Percentiles rank a stretch among this genome's conserved stretches.
These are phyloP conservation scores for Candida buenavistaensis DNA, from an alignment of 1,139 yeast genomes.

Conservation along the genomic window DNA sequence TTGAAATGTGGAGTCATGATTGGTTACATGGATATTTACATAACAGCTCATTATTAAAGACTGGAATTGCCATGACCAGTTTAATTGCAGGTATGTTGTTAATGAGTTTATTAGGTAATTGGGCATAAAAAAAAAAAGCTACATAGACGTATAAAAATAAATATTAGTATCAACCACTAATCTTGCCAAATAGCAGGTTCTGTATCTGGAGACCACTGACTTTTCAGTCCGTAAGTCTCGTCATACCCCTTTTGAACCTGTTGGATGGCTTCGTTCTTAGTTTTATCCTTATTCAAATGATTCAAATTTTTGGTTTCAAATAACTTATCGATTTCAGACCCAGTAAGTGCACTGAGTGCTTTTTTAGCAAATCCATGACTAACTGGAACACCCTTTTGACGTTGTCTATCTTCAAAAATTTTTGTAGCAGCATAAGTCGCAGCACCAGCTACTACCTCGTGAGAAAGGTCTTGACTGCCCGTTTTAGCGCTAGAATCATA, in stretches of 20 bases:
- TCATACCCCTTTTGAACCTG: constrained; percentile 25
- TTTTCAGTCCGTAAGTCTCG: constrained; percentile 26
- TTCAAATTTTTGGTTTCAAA: constrained; percentile 36
- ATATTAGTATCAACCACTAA: no score
- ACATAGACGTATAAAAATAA: background rate
- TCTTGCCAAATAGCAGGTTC: constrained; percentile 22
- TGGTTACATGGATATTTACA: constrained; percentile 32
- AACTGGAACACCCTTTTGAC: constrained; percentile 34
- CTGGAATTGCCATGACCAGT: constrained; percentile 21
- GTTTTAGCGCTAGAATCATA: constrained; percentile 22
- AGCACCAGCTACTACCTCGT: constrained; percentile 35
- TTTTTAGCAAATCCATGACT: constrained; percentile 33
- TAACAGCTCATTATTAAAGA: constrained; percentile 20
- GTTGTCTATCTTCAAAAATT: constrained; percentile 33
- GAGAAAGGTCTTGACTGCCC: constrained; percentile 32
- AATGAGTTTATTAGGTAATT: constrained; percentile 42
- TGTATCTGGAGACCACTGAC: constrained; percentile 30
- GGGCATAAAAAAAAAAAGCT: constrained; percentile 26
- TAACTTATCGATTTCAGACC: constrained; percentile 35
- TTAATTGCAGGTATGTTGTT: constrained; percentile 32
- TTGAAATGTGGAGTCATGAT: constrained; percentile 36
- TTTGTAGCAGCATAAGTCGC: constrained; percentile 35
- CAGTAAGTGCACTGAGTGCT: constrained; percentile 30
- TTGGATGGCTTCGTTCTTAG: constrained; percentile 26
- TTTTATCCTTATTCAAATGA: constrained; percentile 29